These are phyloP conservation scores for Pichia eremophila DNA, from an alignment of 805 yeast species.

Conservation along the genomic window DNA sequence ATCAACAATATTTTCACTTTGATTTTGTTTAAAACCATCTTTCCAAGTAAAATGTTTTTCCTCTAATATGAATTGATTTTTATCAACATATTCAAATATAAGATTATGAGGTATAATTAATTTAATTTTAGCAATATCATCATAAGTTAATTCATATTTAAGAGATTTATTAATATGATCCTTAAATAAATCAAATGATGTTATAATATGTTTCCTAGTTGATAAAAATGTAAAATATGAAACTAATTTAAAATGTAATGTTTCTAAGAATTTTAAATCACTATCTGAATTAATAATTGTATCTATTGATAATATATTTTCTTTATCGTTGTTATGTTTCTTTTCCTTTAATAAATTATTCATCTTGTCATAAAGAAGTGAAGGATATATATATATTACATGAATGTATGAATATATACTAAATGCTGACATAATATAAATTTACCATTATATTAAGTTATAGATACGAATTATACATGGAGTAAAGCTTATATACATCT, in stretches of 20 bases:
- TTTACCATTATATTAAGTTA: too few relatives aligned
- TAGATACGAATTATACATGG: too few relatives aligned
- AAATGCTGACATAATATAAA: too few relatives aligned
- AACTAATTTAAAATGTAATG: constrained; percentile 42
- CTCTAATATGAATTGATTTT: constrained; percentile 44
- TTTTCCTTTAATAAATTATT: too few relatives aligned
- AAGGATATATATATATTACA: too few relatives aligned
- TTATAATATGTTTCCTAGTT: constrained; percentile 49
- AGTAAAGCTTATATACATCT: too few relatives aligned
- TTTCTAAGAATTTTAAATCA: constrained; percentile 31
- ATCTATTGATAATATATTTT: neutral
- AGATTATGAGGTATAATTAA: constrained; percentile 61
- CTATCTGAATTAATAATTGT: neutral
- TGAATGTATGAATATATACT: too few relatives aligned
- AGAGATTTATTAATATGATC: constrained; percentile 44
- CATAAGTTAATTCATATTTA: constrained; percentile 31
- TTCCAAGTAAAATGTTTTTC: constrained; percentile 34
- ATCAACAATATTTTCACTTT: constrained; percentile 42
- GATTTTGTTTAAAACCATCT: constrained; percentile 50
- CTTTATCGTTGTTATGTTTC: neutral
- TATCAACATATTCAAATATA: constrained; percentile 68
- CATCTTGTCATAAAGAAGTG: too few relatives aligned
- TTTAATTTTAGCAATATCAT: constrained; percentile 58
- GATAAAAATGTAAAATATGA: constrained; percentile 56
- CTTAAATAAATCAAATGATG: constrained; percentile 45